A percentile compares a stretch with the other conserved stretches of the same genome.
Conservation (phyloP, 176 grass and related monocot species). For the Oryza nivara region DNA sequence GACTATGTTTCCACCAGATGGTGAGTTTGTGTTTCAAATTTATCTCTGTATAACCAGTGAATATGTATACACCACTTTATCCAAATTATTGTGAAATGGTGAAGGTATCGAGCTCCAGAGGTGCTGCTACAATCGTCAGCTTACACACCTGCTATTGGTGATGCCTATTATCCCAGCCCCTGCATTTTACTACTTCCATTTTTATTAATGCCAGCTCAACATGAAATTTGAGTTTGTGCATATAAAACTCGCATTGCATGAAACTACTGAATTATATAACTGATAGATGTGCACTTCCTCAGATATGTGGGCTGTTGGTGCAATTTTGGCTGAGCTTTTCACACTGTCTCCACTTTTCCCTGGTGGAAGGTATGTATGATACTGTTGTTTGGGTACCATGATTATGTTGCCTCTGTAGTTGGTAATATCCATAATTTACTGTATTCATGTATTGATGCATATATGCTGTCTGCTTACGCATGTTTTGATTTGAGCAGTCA, state of each 20-base stretch:
- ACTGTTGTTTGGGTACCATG: neutral
- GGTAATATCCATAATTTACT: neutral
- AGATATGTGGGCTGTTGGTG: constrained; percentile 95
- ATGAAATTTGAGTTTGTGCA: neutral
- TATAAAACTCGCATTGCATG: neutral
- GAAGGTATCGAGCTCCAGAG: constrained; percentile 92
- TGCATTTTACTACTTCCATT: constrained; percentile 14
- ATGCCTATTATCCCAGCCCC: constrained; percentile 13
- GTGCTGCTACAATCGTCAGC: constrained; percentile 68
- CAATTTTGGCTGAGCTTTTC: constrained; percentile 92
- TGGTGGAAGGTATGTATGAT: constrained; percentile 70
- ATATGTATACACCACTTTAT: neutral
- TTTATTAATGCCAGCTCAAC: neutral
- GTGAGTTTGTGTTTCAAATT: constrained; percentile 46
- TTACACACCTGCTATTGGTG: constrained; percentile 90
- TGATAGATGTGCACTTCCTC: constrained; percentile 34
- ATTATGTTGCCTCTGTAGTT: neutral
- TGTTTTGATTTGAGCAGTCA: neutral
- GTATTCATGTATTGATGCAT: neutral
- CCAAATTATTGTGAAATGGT: constrained; percentile 32
- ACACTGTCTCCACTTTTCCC: constrained; percentile 83
- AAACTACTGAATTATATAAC: neutral
- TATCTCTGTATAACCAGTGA: constrained; percentile 9
- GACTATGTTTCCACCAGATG: constrained; percentile 99
- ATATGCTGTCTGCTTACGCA: neutral